Base-by-base conservation (phyloP, 768 basidiomycete genomes). In the Tricholoma terreum region DNA sequence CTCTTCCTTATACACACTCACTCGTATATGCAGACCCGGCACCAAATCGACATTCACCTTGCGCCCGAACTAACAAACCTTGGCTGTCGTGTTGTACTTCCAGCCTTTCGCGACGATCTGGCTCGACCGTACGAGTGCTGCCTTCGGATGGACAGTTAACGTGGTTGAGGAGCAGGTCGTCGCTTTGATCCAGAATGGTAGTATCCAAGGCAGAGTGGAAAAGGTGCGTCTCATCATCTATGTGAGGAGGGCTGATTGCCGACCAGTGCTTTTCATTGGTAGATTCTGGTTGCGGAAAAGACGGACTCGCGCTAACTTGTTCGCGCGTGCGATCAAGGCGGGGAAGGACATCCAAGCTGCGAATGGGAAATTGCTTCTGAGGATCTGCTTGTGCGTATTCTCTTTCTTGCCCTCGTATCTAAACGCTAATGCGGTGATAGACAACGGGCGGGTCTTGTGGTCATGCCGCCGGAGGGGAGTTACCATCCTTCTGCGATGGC, bases 21-120 rank as follows among this genome's bases (percentile, higher is more conserved):
- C 22, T 38, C 58, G 5, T 42, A 11, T 40, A 5, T 4, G n/a
- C 61, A 94, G 92, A 85, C 90, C 1, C 82, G 89, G 35, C 89
- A 95, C 66, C 73, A 78, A 43, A 74, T 92, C 54, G 92, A 94
- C 67, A 80, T 92, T 42, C 89, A 95, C 70, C 81, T 97, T 15
- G 74, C 79, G 5, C 67, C 75, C 52, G 80, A 80, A 10, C 76
- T 98, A 49, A 82, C 83, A 35, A 79, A 78, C 63, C 77, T 84
- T 30, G 58, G 87, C 92, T 0, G 78, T 98, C 50, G 80, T 82
- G n/a, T 82, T 93, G 49, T 98, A 95, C 73, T 94, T 97, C 77
- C 83, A 86, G 63, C 95, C 95, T 0, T 98, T 94, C 71, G 80
- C 89, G 24, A 84, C 90, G 8, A 92, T 97, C 68, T 80, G 84